Evolutionary conservation across 2,329 filamentous ascomycete genomes (phyloP), one percentile per base, ranked within the genome.

Genomic region (Colletotrichum orchidophilum): DNA sequence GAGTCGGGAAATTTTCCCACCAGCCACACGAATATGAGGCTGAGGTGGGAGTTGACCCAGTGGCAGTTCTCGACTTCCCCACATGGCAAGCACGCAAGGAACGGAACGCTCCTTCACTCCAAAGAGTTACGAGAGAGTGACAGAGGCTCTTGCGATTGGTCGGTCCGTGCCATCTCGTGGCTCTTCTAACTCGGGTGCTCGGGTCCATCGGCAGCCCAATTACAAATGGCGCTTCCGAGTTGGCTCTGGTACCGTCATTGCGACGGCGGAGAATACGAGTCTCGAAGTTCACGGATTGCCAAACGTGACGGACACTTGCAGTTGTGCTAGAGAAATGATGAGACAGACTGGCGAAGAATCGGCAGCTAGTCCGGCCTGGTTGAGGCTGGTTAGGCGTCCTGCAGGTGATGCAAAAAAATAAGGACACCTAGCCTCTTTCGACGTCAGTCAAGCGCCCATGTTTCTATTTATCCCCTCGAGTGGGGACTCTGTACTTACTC

Each of bases 71-170:
- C n/a, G 59, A 26, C 33, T 61, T 61, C 70, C 59, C 70, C 70
- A 70, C 70, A 67, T 68, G 63, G 57, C 29, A 67, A 71, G 68
- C 68, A 68, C 64, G 68, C 68, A 71, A 67, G 60, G 49, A 46
- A 53, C 29, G 21, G 60, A 63, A 33, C 29, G 60, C 31, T 63
- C 60, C 33, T 53, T 18, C 39, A 46, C 31, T 42, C 24, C 42
- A 9, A 35, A 27, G 11, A 29, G 5, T 35, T 39, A 26, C n/a
- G 13, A 24, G 58, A 24, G 27, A 35, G 46, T 18, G 21, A 27
- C 15, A 46, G 39, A 42, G 31, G 13, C 31, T 42, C 49, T 13
- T 63, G 27, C 60, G 31, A 63, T 31, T 63, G 60, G 60, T 31
- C 24, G 21, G 52, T 21, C 39, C 18, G 8, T 8, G 39, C 49